phyloP scores from a whole-genome alignment of 2,329 filamentous ascomycete genomes.

The Alternaria viburni region DNA sequence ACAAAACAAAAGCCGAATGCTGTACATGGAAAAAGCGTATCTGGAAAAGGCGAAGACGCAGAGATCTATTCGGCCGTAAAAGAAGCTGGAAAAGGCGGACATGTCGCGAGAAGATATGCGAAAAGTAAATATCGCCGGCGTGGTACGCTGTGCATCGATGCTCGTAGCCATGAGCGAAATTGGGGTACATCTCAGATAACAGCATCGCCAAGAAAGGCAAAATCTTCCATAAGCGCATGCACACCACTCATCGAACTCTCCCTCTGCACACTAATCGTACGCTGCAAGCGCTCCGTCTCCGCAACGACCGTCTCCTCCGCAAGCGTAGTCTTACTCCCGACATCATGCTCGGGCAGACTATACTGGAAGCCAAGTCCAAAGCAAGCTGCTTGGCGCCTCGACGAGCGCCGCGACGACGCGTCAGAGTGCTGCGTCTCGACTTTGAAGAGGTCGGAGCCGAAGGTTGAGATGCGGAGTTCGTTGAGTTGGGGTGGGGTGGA shows the following conservation, averaged over 20 bases:
- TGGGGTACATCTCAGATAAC: conserved; percentile 23
- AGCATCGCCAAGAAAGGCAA: conserved; percentile 40
- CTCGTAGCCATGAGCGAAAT: too few species aligned
- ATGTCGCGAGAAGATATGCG: neutral
- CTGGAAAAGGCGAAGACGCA: neutral
- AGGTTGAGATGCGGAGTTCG: conserved; percentile 34
- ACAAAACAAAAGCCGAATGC: neutral
- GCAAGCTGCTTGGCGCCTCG: conserved; percentile 39
- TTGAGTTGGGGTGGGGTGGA: conserved; percentile 31
- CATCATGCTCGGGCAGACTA: conserved; percentile 39
- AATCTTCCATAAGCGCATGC: conserved; percentile 40
- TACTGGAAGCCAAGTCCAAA: conserved; percentile 45
- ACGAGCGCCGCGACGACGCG: conserved; percentile 13
- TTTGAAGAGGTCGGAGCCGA: conserved; percentile 39
- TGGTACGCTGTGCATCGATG: neutral
- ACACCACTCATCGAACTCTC: conserved; percentile 33
- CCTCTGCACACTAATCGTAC: conserved; percentile 20
- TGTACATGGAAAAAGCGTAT: neutral
- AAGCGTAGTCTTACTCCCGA: conserved; percentile 35
- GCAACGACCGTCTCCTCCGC: conserved; percentile 16
- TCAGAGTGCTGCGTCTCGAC: conserved; percentile 26
- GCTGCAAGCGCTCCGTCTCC: neutral
- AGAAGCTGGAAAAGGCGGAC: neutral
- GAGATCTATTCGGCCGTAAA: neutral
- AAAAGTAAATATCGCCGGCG: neutral